Base-by-base conservation (phyloP, 2,329 filamentous ascomycete genomes). In the Fusarium mexicanum region DNA sequence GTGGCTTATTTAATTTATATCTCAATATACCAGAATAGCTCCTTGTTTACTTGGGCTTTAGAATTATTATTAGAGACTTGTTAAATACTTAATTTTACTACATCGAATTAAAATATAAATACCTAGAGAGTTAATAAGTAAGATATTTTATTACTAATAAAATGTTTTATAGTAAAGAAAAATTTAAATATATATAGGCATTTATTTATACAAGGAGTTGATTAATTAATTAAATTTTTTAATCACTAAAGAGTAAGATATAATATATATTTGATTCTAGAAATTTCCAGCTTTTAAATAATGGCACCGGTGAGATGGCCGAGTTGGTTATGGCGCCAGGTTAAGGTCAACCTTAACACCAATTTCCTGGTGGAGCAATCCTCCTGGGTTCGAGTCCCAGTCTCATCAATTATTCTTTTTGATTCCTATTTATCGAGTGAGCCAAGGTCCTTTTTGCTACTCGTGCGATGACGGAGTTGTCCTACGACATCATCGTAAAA, bases 321-420 rank as follows among this genome's bases (percentile, higher is more conserved):
- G 76, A 77, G 76, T 77, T 77, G 76, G 76, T 77, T 77, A 77
- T 77, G 76, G 76, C 76, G 76, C 67, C 75, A 77, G 75, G 75
- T 77, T 77, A 77, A 77, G 75, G 75, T 77, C 18, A 66, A 76
- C 75, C 73, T 77, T 76, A 73, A 75, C 71, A 74, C 66, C 71
- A 61, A 67, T 64, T 73, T 77, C 75, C 75, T 77, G 76, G 61
- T 77, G 76, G 76, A 77, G 76, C 75, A 77, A 77, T 77, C 76
- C 76, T 77, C 75, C 75, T 77, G 76, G 76, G 76, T 77, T 77
- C 76, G 75, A 77, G 67, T 77, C 76, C 76, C 76, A 77, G 75
- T 77, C 75, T 77, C 72, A 77, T 77, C 76, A 77, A 5, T 10
- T 0, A 3, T 33, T 29, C 12, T 54, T 77, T 75, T 77, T 5